Evolutionary conservation across 2,329 filamentous ascomycete genomes (phyloP).

Genomic region (Chaetomium sp.): DNA sequence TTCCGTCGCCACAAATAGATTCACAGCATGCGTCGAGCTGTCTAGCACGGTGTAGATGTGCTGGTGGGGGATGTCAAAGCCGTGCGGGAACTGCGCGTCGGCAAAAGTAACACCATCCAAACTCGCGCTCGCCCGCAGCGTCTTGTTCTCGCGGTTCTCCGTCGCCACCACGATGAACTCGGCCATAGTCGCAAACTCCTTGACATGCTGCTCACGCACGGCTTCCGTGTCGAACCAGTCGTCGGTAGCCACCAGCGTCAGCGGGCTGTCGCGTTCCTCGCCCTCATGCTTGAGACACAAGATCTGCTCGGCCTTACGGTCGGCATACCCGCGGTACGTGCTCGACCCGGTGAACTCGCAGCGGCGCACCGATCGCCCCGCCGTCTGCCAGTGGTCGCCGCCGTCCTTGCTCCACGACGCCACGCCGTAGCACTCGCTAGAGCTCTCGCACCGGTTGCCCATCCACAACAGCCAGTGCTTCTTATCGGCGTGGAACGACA

Average conservation of each 20-base stretch:
- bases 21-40: conserved; percentile 89
- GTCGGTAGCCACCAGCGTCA: conserved; percentile 68
- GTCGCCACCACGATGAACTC: conserved; percentile 92
- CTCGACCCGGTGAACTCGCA: conserved; percentile 78
- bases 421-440: conserved; percentile 60
- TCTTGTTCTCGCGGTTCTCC: conserved; percentile 59
- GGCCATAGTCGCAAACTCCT: conserved; percentile 87
- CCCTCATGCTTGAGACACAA: conserved; percentile 60
- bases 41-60: conserved; percentile 88
- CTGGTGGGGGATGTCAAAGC: conserved; percentile 72
- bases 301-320: conserved; percentile 47
- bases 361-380: conserved; percentile 67
- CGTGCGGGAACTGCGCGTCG: conserved; percentile 75
- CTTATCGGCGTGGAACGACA: conserved; percentile 76
- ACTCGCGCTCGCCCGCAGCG: conserved; percentile 72
- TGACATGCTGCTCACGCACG: conserved; percentile 62
- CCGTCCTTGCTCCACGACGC: conserved; percentile 75
- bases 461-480: conserved; percentile 92
- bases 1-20: conserved; percentile 83
- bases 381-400: conserved; percentile 70
- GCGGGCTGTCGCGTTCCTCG: conserved; percentile 51
- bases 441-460: conserved; percentile 61
- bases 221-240: conserved; percentile 66
- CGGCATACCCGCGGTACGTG: conserved; percentile 40
- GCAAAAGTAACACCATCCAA: conserved; percentile 80